Conservation (phyloP, 495 filamentous ascomycete species). For the Lasiosphaeriaceae sp. region DNA sequence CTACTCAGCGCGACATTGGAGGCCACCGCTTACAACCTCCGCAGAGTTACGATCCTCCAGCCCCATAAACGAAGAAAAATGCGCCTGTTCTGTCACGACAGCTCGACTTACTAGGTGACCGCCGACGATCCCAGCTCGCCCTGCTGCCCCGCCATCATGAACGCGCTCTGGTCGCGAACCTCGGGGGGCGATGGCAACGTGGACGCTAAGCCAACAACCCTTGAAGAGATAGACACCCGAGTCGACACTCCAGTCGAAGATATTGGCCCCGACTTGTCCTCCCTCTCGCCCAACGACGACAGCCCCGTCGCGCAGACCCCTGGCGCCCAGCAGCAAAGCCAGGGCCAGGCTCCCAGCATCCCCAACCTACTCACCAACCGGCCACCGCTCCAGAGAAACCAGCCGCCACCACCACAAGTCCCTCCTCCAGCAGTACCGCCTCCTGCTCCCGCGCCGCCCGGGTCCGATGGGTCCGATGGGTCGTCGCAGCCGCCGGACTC, state of each 20-base stretch:
- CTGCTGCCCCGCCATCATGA: constrained; percentile 32
- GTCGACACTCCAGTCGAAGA: constrained; percentile 29
- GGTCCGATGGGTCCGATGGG: not conserved
- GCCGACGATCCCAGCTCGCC: too few species aligned
- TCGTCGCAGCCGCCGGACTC: constrained; percentile 61
- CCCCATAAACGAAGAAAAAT: too few species aligned
- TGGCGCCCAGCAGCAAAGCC: not conserved
- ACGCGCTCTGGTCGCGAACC: constrained; percentile 38
- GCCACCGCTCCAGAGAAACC: constrained; percentile 32
- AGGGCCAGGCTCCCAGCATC: not conserved
- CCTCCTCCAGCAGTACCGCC: constrained; percentile 18
- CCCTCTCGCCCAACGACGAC: not conserved
- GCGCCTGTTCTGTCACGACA: too few species aligned
- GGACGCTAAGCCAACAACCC: constrained; percentile 2
- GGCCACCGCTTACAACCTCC: too few species aligned
- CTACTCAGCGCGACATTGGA: too few species aligned
- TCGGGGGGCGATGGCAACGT: constrained; percentile 25
- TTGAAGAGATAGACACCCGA: not conserved
- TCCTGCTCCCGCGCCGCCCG: not conserved
- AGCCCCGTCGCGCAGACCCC: not conserved
- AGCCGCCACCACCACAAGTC: constrained; percentile 11
- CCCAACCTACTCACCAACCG: constrained; percentile 15
- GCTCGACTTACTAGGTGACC: too few species aligned
- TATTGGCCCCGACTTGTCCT: constrained; percentile 18
- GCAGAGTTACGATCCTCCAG: too few species aligned